These are phyloP conservation scores for bread wheat (Triticum aestivum) DNA, from an alignment of 176 grass and related monocot genomes.

Conservation along the genomic window DNA sequence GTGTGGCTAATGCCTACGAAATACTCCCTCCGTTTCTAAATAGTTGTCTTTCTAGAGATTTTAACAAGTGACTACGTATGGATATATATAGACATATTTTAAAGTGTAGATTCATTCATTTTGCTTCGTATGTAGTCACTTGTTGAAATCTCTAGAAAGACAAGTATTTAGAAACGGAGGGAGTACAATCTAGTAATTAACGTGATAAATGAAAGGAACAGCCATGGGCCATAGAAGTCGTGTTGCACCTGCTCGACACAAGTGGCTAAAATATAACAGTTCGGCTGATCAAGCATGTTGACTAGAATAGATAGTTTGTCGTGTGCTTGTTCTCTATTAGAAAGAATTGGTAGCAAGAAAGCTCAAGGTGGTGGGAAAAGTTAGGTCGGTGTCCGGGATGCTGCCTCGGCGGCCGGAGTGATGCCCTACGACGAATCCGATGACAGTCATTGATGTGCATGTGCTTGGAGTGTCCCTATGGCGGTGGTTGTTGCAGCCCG, in stretches of 20 bases:
- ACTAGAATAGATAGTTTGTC: neutral
- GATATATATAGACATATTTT: no score
- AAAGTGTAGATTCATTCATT: no score
- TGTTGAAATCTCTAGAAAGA: no score
- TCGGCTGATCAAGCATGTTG: neutral
- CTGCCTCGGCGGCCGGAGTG: no score
- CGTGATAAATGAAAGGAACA: no score
- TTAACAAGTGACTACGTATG: no score
- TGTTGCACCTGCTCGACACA: neutral
- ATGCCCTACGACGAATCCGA: neutral
- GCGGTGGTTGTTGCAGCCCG: neutral
- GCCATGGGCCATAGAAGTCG: neutral
- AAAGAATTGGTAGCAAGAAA: neutral
- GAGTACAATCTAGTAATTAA: no score
- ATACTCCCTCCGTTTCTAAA: neutral
- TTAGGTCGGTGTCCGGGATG: no score
- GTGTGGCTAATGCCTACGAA: neutral
- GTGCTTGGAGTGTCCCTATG: neutral
- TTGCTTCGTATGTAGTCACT: no score
- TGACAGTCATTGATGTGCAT: neutral
- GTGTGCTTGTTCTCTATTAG: neutral
- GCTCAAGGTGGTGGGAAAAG: neutral
- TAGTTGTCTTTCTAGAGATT: no score
- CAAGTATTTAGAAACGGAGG: no score
- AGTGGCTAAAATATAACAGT: conserved; percentile 22